Conservation (phyloP, 176 grass and related monocot species). For the Canna indica region DNA sequence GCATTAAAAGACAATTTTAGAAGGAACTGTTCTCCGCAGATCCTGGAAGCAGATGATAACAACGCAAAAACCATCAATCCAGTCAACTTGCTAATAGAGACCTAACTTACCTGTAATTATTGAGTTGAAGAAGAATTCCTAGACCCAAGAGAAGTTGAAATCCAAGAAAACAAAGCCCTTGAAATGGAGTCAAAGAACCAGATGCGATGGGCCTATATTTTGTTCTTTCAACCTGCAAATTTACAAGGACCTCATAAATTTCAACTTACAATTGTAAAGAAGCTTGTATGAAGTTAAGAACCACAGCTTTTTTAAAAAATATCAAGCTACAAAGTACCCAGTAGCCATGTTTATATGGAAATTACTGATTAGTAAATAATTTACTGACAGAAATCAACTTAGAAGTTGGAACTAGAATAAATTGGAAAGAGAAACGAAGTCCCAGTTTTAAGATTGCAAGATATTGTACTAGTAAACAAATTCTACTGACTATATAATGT, state of each 20-base stretch:
- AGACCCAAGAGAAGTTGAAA: constrained; percentile 62
- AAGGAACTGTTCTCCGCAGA: too few relatives aligned
- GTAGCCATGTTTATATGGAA: neutral
- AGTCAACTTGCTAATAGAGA: neutral
- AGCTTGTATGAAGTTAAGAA: neutral
- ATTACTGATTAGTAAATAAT: neutral
- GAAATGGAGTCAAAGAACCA: constrained; percentile 46
- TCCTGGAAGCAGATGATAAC: neutral
- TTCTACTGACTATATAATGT: neutral
- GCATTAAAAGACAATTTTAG: too few relatives aligned
- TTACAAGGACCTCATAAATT: neutral
- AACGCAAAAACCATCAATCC: neutral
- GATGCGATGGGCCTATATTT: constrained; percentile 67
- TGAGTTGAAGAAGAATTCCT: constrained; percentile 78
- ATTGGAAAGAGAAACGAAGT: neutral
- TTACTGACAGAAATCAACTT: neutral
- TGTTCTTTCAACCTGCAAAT: constrained; percentile 58
- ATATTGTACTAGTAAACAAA: neutral
- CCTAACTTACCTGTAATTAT: constrained; percentile 49
- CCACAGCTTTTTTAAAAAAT: neutral
- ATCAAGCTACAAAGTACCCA: neutral
- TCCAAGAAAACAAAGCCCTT: constrained; percentile 62
- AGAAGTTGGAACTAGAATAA: neutral
- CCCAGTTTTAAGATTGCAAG: neutral
- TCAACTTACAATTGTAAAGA: neutral